Evolutionary conservation across 768 basidiomycete genomes (phyloP).

Genomic region (Leccinum barrowsii): DNA sequence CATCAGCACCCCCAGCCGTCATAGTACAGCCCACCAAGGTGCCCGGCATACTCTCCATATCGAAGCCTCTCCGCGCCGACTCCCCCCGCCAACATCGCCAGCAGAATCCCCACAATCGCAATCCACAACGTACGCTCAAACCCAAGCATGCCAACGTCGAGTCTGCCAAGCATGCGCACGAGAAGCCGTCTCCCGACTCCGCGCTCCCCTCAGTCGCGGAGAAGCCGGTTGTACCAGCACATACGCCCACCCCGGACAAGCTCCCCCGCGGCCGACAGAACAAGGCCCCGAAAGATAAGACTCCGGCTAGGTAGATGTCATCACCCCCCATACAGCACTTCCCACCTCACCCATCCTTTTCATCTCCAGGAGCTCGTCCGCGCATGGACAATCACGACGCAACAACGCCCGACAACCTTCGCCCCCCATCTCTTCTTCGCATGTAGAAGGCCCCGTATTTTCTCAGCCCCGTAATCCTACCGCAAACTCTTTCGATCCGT

Average conservation of each 20-base stretch:
- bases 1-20: slow-evolving; percentile 66
- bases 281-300: slow-evolving; percentile 44
- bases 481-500: slow-evolving; percentile 45
- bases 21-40: slow-evolving; percentile 70
- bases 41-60: slow-evolving; percentile 69
- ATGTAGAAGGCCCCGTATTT: slow-evolving; percentile 54
- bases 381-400: slow-evolving; percentile 43
- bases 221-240: slow-evolving; percentile 24
- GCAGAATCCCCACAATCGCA: slow-evolving; percentile 32
- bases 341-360: slow-evolving; percentile 2
- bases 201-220: slow-evolving; percentile 30
- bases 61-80: slow-evolving; percentile 46
- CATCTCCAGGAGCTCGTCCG: slow-evolving; percentile 42
- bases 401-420: slow-evolving; percentile 61
- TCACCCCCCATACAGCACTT: neutral
- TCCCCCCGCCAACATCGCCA: slow-evolving; percentile 35
- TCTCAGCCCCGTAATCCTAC: slow-evolving; percentile 31
- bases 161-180: slow-evolving; percentile 3
- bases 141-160: slow-evolving; percentile 22
- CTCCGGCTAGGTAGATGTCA: slow-evolving; percentile 37
- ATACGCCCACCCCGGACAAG: slow-evolving; percentile 26
- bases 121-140: slow-evolving; percentile 37
- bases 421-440: slow-evolving; percentile 57
- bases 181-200: slow-evolving; percentile 26
- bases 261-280: slow-evolving; percentile 31